These are phyloP conservation scores for Baudoinia panamericana DNA, from an alignment of 495 filamentous ascomycete species.

Conservation along the genomic window DNA sequence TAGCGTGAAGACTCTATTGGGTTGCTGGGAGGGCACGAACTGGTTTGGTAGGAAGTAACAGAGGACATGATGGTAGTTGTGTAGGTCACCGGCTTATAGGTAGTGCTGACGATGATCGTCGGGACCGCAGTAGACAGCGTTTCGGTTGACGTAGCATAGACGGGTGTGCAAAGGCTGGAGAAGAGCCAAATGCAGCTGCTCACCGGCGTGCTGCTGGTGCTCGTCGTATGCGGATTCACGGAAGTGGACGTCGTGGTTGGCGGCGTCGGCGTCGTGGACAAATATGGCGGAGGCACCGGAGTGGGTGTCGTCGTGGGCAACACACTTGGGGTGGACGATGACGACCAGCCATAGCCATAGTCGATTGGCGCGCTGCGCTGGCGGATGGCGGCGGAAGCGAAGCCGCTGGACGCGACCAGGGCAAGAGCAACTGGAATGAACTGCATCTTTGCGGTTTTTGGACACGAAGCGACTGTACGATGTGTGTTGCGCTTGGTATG, in stretches of 20 bases:
- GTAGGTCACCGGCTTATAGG: not conserved
- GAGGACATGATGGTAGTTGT: not conserved
- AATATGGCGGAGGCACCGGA: too few species aligned
- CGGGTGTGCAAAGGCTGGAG: conserved; percentile 1
- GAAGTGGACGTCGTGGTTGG: not conserved
- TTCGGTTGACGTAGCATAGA: not conserved
- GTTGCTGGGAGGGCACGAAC: not conserved
- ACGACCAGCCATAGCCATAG: not conserved
- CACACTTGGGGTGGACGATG: not conserved
- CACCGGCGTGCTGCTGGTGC: too few species aligned
- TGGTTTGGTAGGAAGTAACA: not conserved
- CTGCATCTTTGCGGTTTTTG: not conserved
- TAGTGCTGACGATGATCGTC: not conserved
- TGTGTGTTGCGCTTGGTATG: too few species aligned
- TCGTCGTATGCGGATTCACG: not conserved
- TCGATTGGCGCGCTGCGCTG: not conserved
- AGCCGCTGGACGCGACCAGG: conserved; percentile 3
- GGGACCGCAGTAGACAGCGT: not conserved
- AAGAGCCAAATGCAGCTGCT: not conserved
- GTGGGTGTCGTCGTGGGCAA: not conserved
- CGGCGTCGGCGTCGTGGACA: not conserved
- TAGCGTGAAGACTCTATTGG: not conserved
- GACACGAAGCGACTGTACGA: too few species aligned
- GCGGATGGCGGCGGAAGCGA: not conserved
- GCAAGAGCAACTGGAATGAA: conserved; percentile 1